These are phyloP conservation scores for Deakozyma indianensis DNA, from an alignment of 805 yeast genomes.

Conservation along the genomic window DNA sequence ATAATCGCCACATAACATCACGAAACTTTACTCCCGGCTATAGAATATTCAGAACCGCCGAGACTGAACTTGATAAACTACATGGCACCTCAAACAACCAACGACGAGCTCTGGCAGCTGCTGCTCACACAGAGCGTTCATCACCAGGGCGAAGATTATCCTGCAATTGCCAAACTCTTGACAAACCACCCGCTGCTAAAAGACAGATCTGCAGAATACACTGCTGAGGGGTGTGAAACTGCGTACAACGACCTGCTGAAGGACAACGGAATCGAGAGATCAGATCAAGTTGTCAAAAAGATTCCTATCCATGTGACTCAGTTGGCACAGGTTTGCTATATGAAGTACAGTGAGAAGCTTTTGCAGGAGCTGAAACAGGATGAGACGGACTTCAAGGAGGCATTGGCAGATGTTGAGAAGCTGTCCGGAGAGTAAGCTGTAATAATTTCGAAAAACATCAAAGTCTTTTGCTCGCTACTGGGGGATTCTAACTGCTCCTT, in stretches of 20 bases:
- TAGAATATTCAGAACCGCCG: too few species aligned
- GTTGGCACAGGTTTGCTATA: constrained; percentile 17
- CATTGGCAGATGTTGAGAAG: constrained; percentile 8
- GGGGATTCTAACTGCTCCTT: too few species aligned
- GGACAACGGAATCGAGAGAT: constrained; percentile 7
- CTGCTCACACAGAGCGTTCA: constrained; percentile 21
- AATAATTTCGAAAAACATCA: too few species aligned
- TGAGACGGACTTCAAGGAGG: constrained; percentile 13
- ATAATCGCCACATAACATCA: too few species aligned
- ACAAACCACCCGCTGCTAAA: constrained; percentile 17
- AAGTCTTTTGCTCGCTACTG: too few species aligned
- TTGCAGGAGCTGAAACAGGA: constrained; percentile 11
- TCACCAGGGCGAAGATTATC: constrained; percentile 16
- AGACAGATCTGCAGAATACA: constrained; percentile 2
- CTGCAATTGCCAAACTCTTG: constrained; percentile 12
- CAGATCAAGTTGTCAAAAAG: neutral
- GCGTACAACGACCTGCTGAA: constrained; percentile 12
- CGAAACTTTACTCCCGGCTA: too few species aligned
- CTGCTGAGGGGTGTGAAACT: constrained; percentile 9
- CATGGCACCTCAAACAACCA: too few species aligned
- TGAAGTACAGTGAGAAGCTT: constrained; percentile 12
- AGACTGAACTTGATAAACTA: too few species aligned
- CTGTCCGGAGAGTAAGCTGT: too few species aligned
- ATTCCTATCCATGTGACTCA: constrained; percentile 6
- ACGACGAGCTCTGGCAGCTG: constrained; percentile 14